Conservation (phyloP, 352 stramenopile genomes). For the Pythium guiyangense region DNA sequence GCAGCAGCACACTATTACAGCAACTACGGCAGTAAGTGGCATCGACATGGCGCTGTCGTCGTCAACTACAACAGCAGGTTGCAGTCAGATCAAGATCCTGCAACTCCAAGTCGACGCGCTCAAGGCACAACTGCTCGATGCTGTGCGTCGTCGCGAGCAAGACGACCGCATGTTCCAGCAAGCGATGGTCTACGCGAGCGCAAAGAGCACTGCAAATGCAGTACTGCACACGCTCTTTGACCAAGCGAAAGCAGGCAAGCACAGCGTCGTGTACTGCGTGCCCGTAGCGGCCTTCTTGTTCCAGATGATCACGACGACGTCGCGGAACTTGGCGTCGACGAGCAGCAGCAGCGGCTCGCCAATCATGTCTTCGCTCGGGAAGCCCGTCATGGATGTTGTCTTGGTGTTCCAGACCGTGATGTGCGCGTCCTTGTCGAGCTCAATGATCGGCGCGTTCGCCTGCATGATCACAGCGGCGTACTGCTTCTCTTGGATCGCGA, state of each 20-base stretch:
- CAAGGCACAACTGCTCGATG: constrained; percentile 29
- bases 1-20: constrained; percentile 18
- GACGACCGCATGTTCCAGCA: constrained; percentile 55
- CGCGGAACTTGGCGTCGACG: constrained; percentile 41
- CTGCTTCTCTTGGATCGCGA: constrained; percentile 22
- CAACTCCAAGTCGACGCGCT: constrained; percentile 50
- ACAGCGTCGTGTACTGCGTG: constrained; percentile 70
- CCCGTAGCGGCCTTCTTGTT: constrained; percentile 84
- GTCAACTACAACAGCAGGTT: constrained; percentile 1
- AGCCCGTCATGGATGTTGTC: constrained; percentile 50
- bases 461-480: constrained; percentile 63
- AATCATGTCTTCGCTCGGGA: constrained; percentile 38
- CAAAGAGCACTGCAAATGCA: constrained; percentile 66
- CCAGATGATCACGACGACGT: constrained; percentile 78
- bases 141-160: constrained; percentile 59
- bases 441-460: constrained; percentile 73
- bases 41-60: neutral
- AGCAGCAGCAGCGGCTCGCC: constrained; percentile 40
- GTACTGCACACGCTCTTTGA: constrained; percentile 78
- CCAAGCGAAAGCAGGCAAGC: constrained; percentile 56
- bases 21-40: neutral
- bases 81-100: constrained; percentile 23
- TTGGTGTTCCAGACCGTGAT: constrained; percentile 78
- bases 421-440: constrained; percentile 55
- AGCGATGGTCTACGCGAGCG: constrained; percentile 10